Evolutionary conservation across 2,329 filamentous ascomycete species (phyloP), one percentile per base, ranked within the genome.

Genomic region (Penicillium capsulatum): DNA sequence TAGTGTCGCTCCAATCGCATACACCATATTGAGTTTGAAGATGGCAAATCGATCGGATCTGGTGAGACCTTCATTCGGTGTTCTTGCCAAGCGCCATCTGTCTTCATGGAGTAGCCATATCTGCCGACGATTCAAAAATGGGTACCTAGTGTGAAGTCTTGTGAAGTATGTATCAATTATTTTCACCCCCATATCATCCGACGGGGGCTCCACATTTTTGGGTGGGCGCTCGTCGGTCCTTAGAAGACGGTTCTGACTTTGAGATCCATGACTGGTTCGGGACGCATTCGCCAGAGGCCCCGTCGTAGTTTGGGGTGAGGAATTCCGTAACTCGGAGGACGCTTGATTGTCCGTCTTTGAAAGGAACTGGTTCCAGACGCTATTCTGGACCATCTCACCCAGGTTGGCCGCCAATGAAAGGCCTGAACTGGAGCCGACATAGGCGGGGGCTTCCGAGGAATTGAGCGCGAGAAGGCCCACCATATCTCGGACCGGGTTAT

Each of bases 311-410:
- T n/a, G n/a, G n/a, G n/a, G n/a, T n/a, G n/a, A n/a, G n/a, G n/a
- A n/a, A n/a, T n/a, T n/a, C n/a, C n/a, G n/a, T n/a, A n/a, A n/a
- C n/a, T n/a, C n/a, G n/a, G n/a, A n/a, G n/a, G 19, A 22, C 19
- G 5, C 9, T 22, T 5, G 9, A 22, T 5, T 22, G 5, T 54
- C 48, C 36, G 55, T 55, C 10, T 51, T 53, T 2, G 58, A 54
- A 11, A 75, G 55, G 2, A 71, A 68, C 45, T 75, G 74, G 34
- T 74, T 74, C 73, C 72, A 75, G 1, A 75, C 71, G 13, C 72
- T 75, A 0, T 71, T 70, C 48, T 75, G 72, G 7, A 75, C 72
- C 70, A 76, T 75, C 35, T 74, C 70, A 15, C 72, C 71, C 6
- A 76, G 59, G 45, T 74, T 71, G 7, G 70, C 61, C 4, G 73